Conservation (phyloP, 1,284 basidiomycete genomes). For the Laetiporus sulphureus region DNA sequence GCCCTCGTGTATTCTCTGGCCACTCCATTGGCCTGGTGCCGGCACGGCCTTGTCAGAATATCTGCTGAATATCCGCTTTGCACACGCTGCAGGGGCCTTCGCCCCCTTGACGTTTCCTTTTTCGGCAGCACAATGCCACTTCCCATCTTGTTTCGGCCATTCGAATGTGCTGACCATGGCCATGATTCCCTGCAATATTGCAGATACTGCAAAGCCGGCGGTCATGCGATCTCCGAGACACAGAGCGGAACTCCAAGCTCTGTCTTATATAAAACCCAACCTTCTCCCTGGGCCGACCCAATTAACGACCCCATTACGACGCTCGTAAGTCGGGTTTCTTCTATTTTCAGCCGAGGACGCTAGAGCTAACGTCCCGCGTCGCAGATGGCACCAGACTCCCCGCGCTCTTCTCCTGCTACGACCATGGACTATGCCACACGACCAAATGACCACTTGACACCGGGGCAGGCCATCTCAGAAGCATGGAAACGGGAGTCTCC, state of each 20-base stretch:
- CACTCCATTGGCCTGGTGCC: conserved; percentile 4
- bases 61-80: neutral
- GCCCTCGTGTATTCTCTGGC: too few species aligned
- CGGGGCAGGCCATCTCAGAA: conserved; percentile 56
- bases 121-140: conserved; percentile 20
- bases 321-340: conserved; percentile 21
- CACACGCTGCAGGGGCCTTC: conserved; percentile 3
- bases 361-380: conserved; percentile 8
- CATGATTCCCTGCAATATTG: conserved; percentile 15
- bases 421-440: conserved; percentile 14
- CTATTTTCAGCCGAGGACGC: conserved; percentile 9
- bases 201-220: conserved; percentile 15
- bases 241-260: conserved; percentile 16
- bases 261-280: conserved; percentile 30
- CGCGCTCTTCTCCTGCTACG: conserved; percentile 19
- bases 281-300: conserved; percentile 17
- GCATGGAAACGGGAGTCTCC: conserved; percentile 55
- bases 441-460: conserved; percentile 31
- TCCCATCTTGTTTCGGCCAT: conserved; percentile 23
- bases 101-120: conserved; percentile 26
- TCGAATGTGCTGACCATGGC: conserved; percentile 26
- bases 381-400: conserved; percentile 32
- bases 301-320: conserved; percentile 28
- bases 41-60: conserved; percentile 4
- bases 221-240: conserved; percentile 23